Evolutionary conservation across 2,329 filamentous ascomycete species (phyloP).

Genomic region (Talaromyces sp.): DNA sequence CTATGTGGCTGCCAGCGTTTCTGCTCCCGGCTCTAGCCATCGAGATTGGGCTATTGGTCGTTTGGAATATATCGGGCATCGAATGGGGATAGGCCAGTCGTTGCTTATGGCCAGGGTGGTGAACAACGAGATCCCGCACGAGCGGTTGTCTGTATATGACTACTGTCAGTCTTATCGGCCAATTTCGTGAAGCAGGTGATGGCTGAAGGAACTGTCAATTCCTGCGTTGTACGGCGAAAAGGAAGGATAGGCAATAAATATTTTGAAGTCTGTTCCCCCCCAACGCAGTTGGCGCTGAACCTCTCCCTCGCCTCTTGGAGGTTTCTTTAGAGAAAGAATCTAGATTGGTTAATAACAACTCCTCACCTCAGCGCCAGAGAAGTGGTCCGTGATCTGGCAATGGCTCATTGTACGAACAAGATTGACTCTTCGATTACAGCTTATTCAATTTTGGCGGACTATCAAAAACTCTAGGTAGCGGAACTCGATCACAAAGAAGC

Average conservation of each 20-base stretch:
- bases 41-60: background rate
- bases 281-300: background rate
- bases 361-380: too few species aligned
- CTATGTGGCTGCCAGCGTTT: background rate
- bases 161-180: background rate
- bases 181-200: background rate
- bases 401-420: too few species aligned
- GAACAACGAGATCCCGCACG: background rate
- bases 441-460: too few species aligned
- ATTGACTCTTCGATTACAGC: too few species aligned
- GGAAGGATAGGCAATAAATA: background rate
- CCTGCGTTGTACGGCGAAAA: background rate
- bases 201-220: background rate
- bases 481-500: background rate
- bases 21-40: background rate
- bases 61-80: background rate
- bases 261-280: background rate
- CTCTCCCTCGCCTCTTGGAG: too few species aligned
- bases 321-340: background rate
- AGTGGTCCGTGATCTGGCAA: too few species aligned
- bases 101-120: background rate
- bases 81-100: background rate
- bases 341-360: too few species aligned
- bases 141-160: background rate
- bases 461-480: background rate